These are phyloP conservation scores for Colletotrichum nymphaeae DNA, from an alignment of 2,329 filamentous ascomycete genomes.

Conservation along the genomic window DNA sequence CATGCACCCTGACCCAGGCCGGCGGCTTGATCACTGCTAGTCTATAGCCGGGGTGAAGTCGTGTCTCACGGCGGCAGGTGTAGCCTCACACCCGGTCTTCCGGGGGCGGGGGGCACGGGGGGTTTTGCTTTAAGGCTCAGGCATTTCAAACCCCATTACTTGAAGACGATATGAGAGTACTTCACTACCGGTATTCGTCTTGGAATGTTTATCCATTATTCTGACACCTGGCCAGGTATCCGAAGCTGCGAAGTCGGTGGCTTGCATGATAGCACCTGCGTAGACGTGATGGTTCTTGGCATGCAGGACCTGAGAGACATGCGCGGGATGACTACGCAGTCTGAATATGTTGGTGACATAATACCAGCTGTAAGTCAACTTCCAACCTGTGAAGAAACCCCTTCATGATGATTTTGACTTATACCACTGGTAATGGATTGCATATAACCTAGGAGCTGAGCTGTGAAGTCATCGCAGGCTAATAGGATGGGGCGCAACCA, in stretches of 20 bases:
- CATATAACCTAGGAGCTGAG: too few species aligned
- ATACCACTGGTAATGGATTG: too few species aligned
- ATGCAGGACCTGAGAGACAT: background rate
- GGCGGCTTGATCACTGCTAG: background rate
- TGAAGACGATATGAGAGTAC: background rate
- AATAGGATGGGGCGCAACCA: background rate
- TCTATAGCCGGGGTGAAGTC: too few species aligned
- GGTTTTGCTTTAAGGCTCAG: background rate
- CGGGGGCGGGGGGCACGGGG: too few species aligned
- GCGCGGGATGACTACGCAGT: background rate
- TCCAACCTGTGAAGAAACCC: background rate
- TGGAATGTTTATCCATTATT: background rate
- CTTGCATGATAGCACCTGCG: too few species aligned
- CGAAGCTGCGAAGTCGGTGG: background rate
- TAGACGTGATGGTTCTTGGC: background rate
- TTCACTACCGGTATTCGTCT: too few species aligned
- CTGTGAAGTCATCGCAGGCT: background rate
- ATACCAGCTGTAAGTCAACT: background rate
- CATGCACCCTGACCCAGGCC: background rate
- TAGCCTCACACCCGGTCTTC: background rate
- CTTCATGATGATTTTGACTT: too few species aligned
- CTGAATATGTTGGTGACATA: background rate
- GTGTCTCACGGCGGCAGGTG: background rate
- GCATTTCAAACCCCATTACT: background rate
- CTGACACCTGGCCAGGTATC: background rate